Percentiles rank a stretch among this genome's conserved stretches.
Conservation (phyloP, 108 stramenopile species). For the Skeletonema tropicum region DNA sequence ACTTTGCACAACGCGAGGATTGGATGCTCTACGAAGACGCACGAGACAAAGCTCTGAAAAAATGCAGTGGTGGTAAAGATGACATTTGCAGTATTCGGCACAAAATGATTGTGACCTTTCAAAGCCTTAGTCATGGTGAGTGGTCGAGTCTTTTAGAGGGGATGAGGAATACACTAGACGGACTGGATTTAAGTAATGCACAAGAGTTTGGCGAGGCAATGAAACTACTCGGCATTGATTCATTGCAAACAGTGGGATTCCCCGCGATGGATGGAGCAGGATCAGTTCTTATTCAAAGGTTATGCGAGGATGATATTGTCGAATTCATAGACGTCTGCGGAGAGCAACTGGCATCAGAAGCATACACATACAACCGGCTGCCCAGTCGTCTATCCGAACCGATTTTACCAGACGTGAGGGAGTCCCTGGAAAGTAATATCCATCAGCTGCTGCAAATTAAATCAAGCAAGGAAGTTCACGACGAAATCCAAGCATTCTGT, state of each 20-base stretch:
- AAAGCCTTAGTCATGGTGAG: constrained; percentile 14
- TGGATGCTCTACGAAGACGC: constrained; percentile 22
- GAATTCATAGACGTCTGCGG: constrained; percentile 29
- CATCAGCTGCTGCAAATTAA: neutral
- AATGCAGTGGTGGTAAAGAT: neutral
- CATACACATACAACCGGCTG: constrained; percentile 15
- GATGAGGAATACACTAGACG: constrained; percentile 14
- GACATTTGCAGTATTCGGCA: constrained; percentile 4
- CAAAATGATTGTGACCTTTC: constrained; percentile 29
- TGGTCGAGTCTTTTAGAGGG: constrained; percentile 26
- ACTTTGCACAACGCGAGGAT: constrained; percentile 21
- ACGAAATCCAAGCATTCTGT: constrained; percentile 18
- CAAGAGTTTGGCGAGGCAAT: constrained; percentile 9
- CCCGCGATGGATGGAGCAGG: constrained; percentile 19
- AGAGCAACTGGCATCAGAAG: constrained; percentile 33
- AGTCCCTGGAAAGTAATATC: constrained; percentile 15
- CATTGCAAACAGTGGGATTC: constrained; percentile 22
- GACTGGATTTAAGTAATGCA: constrained; percentile 6
- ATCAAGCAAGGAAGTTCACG: neutral
- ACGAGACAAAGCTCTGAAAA: constrained; percentile 6
- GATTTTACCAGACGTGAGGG: constrained; percentile 1
- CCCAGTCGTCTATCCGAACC: constrained; percentile 32
- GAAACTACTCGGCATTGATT: neutral
- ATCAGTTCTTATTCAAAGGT: neutral
- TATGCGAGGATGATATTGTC: constrained; percentile 13